Percentiles rank a stretch among this genome's conserved stretches.
Conservation (phyloP, 2,329 filamentous ascomycete genomes). For the Ilyonectria destructans region DNA sequence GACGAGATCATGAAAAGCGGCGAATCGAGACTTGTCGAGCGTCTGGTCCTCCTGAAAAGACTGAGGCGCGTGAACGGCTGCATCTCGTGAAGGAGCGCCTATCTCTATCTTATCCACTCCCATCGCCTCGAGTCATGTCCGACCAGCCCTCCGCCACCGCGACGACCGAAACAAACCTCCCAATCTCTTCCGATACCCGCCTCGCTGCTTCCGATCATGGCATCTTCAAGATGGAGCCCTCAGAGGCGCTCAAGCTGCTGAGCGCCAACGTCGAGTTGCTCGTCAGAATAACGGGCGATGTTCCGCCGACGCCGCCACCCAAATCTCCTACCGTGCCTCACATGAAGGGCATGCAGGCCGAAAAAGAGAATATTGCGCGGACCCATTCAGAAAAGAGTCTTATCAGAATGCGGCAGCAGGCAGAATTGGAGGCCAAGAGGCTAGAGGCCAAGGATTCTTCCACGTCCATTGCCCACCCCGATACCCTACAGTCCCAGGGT, state of each 20-base stretch:
- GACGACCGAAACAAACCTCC: constrained; percentile 40
- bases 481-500: constrained; percentile 12
- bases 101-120: not conserved
- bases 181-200: constrained; percentile 56
- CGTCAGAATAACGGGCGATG: constrained; percentile 81
- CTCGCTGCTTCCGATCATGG: constrained; percentile 66
- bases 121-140: constrained; percentile 42
- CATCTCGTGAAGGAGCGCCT: constrained; percentile 43
- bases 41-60: constrained; percentile 46
- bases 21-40: constrained; percentile 44
- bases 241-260: constrained; percentile 86
- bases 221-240: constrained; percentile 80
- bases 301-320: constrained; percentile 85
- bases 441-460: constrained; percentile 39
- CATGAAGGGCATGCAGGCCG: constrained; percentile 75
- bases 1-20: constrained; percentile 50
- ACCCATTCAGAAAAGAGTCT: constrained; percentile 72
- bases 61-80: constrained; percentile 46
- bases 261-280: constrained; percentile 80
- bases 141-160: constrained; percentile 39
- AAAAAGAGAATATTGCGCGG: constrained; percentile 74
- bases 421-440: constrained; percentile 52
- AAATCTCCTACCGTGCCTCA: constrained; percentile 76
- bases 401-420: constrained; percentile 61
- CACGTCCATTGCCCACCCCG: not conserved